Conservation (phyloP, 75 land plant genomes). For the Selaginella tamariscina region DNA sequence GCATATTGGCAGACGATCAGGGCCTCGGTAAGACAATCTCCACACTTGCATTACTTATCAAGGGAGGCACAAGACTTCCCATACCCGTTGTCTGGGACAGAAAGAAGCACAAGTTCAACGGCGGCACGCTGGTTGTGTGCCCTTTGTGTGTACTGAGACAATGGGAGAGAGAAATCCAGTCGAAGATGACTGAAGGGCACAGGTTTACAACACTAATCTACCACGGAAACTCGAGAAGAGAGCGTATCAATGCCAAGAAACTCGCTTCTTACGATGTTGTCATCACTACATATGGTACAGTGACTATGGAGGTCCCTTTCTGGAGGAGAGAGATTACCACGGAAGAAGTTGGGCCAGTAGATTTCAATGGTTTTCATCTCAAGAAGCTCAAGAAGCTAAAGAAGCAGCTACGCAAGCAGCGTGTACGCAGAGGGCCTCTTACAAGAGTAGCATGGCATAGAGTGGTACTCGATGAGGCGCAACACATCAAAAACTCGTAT, state of each 20-base stretch:
- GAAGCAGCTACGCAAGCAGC: conserved; percentile 7
- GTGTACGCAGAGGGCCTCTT: not conserved
- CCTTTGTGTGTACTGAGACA: not conserved
- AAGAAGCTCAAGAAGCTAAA: conserved; percentile 22
- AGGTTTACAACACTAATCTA: not conserved
- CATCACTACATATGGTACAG: not conserved
- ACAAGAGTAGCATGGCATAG: not conserved
- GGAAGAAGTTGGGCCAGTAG: not conserved
- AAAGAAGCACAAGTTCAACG: too few species aligned
- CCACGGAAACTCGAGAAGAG: not conserved
- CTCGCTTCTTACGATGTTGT: not conserved
- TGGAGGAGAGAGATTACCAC: not conserved
- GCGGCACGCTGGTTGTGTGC: conserved; percentile 4
- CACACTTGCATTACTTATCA: too few species aligned
- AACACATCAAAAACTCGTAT: not conserved
- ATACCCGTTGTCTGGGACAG: too few species aligned
- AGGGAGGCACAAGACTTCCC: too few species aligned
- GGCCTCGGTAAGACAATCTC: too few species aligned
- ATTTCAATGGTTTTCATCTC: not conserved
- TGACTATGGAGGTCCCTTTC: not conserved
- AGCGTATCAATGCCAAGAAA: not conserved
- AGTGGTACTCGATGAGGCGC: not conserved
- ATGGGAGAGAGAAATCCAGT: not conserved
- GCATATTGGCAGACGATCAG: too few species aligned
- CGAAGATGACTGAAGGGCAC: not conserved